These are phyloP conservation scores for Solanum bulbocastanum DNA, from an alignment of 257 asterid genomes.

Conservation along the genomic window DNA sequence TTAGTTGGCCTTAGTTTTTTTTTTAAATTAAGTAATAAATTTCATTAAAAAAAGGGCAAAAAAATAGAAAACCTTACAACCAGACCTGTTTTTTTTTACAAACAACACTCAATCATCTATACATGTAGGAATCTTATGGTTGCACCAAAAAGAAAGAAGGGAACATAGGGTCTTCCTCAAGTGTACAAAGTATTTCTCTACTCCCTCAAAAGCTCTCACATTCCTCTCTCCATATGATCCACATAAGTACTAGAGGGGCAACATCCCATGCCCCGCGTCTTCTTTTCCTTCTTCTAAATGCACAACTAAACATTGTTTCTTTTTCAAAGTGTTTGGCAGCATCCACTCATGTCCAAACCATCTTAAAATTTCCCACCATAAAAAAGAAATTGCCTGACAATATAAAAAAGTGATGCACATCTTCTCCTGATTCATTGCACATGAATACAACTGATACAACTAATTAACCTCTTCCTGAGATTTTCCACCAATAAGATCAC, in stretches of 20 bases:
- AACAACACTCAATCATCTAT: not conserved
- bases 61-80: not conserved
- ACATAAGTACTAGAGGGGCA: not conserved
- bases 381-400: not conserved
- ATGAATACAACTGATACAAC: not conserved
- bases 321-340: not conserved
- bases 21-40: not conserved
- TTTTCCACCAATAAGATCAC: not conserved
- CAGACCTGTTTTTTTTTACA: not conserved
- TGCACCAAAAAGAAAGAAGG: not conserved
- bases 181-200: not conserved
- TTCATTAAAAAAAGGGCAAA: not conserved
- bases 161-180: not conserved
- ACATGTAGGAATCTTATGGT: not conserved
- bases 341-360: not conserved
- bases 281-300: not conserved
- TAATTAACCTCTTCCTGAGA: not conserved
- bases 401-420: not conserved
- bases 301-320: not conserved
- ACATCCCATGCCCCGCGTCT: not conserved
- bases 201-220: not conserved
- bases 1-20: not conserved
- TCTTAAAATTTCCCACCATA: not conserved
- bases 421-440: not conserved
- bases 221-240: not conserved